Evolutionary conservation across 2,329 filamentous ascomycete genomes (phyloP), one percentile per base, ranked within the genome.

Genomic region (Fusarium abutilonis): DNA sequence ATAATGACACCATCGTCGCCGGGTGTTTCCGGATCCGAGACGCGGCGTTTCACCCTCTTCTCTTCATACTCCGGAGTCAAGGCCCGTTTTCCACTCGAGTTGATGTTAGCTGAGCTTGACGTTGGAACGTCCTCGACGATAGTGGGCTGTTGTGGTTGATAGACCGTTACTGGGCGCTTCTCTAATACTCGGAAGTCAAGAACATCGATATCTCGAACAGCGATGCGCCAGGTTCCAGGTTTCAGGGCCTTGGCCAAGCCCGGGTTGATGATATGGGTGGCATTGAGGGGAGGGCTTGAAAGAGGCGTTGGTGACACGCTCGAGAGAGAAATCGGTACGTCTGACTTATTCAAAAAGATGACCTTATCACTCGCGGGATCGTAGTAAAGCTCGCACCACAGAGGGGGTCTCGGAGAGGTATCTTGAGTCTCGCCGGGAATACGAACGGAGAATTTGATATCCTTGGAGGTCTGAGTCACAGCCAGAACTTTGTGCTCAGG

Each of bases 341-440:
- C 81, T 14, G 83, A 85, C 54, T 77, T 79, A 71, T 86, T 87
- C 47, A 80, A 71, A 23, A 86, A 78, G 56, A 86, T 83, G 64
- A 85, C 79, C 70, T 82, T 81, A 70, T 86, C 84, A 73, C 83
- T 85, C 60, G 79, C 76, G 14, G 84, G 83, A 70, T 86, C 82
- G 64, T 86, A 86, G 66, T 86, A 86, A 32, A 87, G 75, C 70
- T 86, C 83, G 70, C 83, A 86, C 82, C 82, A 85, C n/a, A 86
- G 66, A 5, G 81, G 78, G 14, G 82, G 82, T 14, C 80, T 75
- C 8, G 75, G 72, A 9, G 72, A 75, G 40, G 78, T 77, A 54
- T 80, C 77, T 36, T 75, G 73, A 46, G 74, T 76, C 52, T 82
- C 79, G 14, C 79, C 78, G 5, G 83, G 84, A 53, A 86, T 83